Base-by-base conservation (phyloP, 441 rosid species). In the Dalechampia spathulata region DNA sequence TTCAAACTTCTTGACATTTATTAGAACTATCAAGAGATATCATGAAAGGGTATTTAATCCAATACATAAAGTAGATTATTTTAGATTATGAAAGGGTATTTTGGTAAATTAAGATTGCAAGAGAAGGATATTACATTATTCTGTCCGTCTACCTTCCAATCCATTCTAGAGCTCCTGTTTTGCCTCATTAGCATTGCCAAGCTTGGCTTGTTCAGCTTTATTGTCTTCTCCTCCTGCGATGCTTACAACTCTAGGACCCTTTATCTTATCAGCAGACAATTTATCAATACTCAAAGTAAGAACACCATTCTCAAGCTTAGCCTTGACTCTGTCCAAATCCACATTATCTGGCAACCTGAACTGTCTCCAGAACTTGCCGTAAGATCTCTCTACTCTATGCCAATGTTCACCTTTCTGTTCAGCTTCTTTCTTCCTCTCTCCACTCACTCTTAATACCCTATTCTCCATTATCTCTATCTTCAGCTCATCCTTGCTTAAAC, bases 351-450 rank as follows among this genome's bases (percentile, higher is more conserved):
- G 96, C 66, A 86, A 47, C 62, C 66, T 78, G 13, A 89, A 80
- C 67, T 75, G 92, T 60, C 94, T 82, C 87, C 86, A 86, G 72
- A 89, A 88, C 52, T 82, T 83, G 8, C 91, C 94, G 49, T 73
- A 67, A 1, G 80, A 80, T 34, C 90, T 72, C 78, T 88, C 96
- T 20, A 74, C 71, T 34, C 88, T 65, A 55, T 87, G 96, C 93
- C 93, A 87, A 5, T 78, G 88, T 19, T 87, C 85, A 6, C 75
- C 88, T 41, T 75, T 72, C 60, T 71, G 69, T 78, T 78, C 86
- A 43, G 69, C 85, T 38, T 83, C 87, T 45, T 50, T 62, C 59
- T 76, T 87, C 80, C 83, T 85, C 75, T 85, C 90, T 0, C 90
- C 93, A 16, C 83, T 81, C 45, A 88, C 82, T 56, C 85, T 52